Percentiles rank a stretch among this genome's conserved stretches.
Conservation (phyloP, 352 stramenopile species). For the Globisporangium canariense region DNA sequence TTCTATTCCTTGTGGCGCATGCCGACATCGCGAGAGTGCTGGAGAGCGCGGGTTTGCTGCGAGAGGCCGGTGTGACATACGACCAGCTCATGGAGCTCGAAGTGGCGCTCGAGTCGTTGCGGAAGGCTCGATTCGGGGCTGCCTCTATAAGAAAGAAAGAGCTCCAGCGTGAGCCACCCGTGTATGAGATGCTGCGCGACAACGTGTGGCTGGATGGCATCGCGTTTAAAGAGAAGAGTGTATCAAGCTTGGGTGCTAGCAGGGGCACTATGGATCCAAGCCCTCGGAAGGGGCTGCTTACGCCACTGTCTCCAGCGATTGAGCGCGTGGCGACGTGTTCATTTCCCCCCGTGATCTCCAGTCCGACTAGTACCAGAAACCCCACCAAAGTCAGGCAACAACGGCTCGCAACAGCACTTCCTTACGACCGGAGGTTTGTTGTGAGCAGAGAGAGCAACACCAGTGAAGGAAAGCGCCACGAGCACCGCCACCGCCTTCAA, state of each 20-base stretch:
- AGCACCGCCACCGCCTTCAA: neutral
- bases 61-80: slow-evolving; percentile 25
- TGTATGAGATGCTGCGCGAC: slow-evolving; percentile 15
- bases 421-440: slow-evolving; percentile 6
- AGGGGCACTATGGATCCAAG: neutral
- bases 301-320: slow-evolving; percentile 2
- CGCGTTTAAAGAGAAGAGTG: slow-evolving; percentile 14
- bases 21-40: slow-evolving; percentile 34
- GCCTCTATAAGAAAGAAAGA: neutral
- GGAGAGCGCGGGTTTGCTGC: slow-evolving; percentile 43
- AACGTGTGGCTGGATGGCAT: slow-evolving; percentile 21
- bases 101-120: slow-evolving; percentile 23
- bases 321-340: neutral
- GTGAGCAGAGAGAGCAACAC: neutral
- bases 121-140: neutral
- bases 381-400: neutral
- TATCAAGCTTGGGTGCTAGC: neutral
- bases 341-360: neutral
- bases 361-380: neutral
- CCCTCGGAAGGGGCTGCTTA: slow-evolving; percentile 4
- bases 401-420: slow-evolving; percentile 7
- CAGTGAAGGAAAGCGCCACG: neutral
- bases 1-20: slow-evolving; percentile 42
- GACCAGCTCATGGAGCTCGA: slow-evolving; percentile 63
- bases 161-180: neutral